Evolutionary conservation across 345 rosid species (phyloP), one percentile per base, ranked within the genome.

Genomic region (Angophora floribunda): DNA sequence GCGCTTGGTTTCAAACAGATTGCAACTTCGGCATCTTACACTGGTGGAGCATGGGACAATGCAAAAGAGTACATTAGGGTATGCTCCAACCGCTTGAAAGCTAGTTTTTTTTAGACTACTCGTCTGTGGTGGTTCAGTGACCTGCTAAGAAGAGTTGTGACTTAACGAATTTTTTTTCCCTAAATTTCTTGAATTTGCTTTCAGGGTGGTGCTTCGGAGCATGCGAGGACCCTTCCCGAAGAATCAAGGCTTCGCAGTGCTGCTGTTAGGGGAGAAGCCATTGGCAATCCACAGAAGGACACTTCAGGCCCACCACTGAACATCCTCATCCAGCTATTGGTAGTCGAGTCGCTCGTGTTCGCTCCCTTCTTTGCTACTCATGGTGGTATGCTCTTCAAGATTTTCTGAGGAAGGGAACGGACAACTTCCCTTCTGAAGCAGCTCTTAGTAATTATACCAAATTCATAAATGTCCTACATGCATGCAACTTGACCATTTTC

Each of bases 311-410:
- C 94, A 78, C 89, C 92, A 57, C 94, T 92, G 16, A 92, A 91
- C 88, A 92, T 92, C 88, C 91, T 92, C 59, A 92, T 92, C 88
- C 90, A 92, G 86, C 92, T 92, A 47, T 90, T 92, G 93, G 93
- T 91, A 8, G 92, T 92, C 10, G 94, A 92, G 86, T 92, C 94
- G 6, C 94, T 92, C 6, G 94, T 92, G 50, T 91, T 92, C 51
- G 94, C 92, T 36, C 94, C 94, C 9, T 91, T 92, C 88, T 92
- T 92, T 24, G 94, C 92, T 52, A 89, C 92, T 24, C 92, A 92
- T 21, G 94, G 94, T 32, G 92, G 92, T 51, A 52, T 92, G 59
- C 91, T 92, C 28, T 91, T 92, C 91, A 92, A 92, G 91, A 90
- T 91, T 75, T 82, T 88, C 78, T 80, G 47, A 45, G 86, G 15